Conservation (phyloP, 2,329 filamentous ascomycete genomes). For the Drechslerella coelobrocha region DNA sequence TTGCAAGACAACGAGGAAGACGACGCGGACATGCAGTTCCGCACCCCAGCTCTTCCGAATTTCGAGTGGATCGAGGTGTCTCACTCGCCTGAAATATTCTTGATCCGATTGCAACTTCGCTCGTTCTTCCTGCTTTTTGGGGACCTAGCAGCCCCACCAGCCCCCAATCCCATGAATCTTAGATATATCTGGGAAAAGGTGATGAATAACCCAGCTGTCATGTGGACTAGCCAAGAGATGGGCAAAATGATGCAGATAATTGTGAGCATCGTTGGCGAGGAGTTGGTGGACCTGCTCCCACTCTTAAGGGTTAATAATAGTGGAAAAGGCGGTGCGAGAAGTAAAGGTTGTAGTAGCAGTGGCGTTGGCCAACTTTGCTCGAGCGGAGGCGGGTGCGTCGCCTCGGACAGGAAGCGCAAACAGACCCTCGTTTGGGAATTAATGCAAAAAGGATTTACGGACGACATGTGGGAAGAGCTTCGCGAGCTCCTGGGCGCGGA, state of each 20-base stretch:
- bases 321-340: not conserved
- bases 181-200: conserved; percentile 33
- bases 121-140: conserved; percentile 33
- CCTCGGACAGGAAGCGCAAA: conserved; percentile 12
- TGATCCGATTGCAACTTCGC: conserved; percentile 26
- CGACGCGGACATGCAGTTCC: not conserved
- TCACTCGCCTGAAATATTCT: conserved; percentile 23
- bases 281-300: conserved; percentile 10
- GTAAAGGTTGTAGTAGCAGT: not conserved
- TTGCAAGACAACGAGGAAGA: not conserved
- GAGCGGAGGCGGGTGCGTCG: not conserved
- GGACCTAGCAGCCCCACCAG: conserved; percentile 14
- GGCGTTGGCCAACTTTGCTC: not conserved
- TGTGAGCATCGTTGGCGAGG: conserved; percentile 30
- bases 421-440: conserved; percentile 5
- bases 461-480: conserved; percentile 28
- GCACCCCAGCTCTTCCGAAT: conserved; percentile 13
- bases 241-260: conserved; percentile 21
- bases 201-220: conserved; percentile 30
- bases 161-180: conserved; percentile 9
- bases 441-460: conserved; percentile 24
- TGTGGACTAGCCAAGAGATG: conserved; percentile 23
- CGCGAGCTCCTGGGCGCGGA: conserved; percentile 26
- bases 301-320: not conserved
- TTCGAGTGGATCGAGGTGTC: conserved; percentile 37